Percentiles rank a stretch among this genome's conserved stretches.
Evolutionary conservation across 805 yeast genomes (phyloP).

Genomic region (Starmerella floris): DNA sequence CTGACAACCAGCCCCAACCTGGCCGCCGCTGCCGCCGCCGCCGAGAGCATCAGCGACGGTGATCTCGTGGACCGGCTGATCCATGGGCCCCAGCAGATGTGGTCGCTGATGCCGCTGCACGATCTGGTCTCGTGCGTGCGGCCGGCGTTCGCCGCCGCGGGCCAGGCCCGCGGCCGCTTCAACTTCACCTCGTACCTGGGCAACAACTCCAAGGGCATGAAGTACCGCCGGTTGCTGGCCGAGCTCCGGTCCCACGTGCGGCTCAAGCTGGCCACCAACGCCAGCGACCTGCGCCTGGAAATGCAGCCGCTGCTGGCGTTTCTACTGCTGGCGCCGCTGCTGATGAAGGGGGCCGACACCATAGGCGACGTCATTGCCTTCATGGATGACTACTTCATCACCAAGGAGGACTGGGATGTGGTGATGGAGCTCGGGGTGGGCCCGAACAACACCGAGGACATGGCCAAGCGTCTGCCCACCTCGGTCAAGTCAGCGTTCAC

Average conservation of each 20-base stretch:
- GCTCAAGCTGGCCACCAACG: conserved; percentile 63
- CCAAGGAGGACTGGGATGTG: conserved; percentile 86
- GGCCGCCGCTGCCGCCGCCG: conserved; percentile 57
- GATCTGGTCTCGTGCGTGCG: conserved; percentile 73
- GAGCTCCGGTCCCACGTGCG: conserved; percentile 83
- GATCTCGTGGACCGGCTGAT: conserved; percentile 72
- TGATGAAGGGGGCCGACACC: conserved; percentile 45
- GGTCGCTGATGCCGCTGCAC: conserved; percentile 88
- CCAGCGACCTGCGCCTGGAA: conserved; percentile 58
- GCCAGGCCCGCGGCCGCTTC: conserved; percentile 52
- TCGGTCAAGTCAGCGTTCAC: conserved; percentile 79
- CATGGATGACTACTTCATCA: conserved; percentile 74
- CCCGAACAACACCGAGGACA: conserved; percentile 30
- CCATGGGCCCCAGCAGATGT: conserved; percentile 82
- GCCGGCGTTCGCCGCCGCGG: conserved; percentile 60
- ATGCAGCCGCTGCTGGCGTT: conserved; percentile 55
- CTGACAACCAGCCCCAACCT: conserved; percentile 46
- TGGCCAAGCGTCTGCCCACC: conserved; percentile 55
- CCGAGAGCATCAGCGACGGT: conserved; percentile 73
- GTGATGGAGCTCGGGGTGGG: conserved; percentile 78
- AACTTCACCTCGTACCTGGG: conserved; percentile 83
- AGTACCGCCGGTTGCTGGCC: conserved; percentile 64
- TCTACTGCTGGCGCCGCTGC: conserved; percentile 46
- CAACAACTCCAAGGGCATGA: conserved; percentile 71
- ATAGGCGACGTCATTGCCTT: conserved; percentile 49